These are phyloP conservation scores for Trichomonas gallinae DNA, from an alignment of 208 protist species.

Conservation along the genomic window DNA sequence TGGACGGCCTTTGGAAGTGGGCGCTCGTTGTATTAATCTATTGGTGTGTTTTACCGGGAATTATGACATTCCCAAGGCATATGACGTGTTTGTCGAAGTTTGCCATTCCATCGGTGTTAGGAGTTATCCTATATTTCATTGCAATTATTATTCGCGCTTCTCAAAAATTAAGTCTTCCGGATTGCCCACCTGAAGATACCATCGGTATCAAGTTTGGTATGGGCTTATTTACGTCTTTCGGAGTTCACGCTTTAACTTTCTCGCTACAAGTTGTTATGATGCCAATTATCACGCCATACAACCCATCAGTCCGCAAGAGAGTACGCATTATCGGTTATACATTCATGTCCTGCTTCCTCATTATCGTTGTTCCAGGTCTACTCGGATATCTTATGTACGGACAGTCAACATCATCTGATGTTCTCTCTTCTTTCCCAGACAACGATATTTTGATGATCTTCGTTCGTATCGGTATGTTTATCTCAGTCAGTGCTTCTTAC, in stretches of 20 bases:
- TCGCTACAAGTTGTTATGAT: not conserved
- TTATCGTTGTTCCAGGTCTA: not conserved
- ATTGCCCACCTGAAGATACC: not conserved
- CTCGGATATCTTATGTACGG: not conserved
- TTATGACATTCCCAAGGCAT: not conserved
- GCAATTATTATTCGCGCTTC: not conserved
- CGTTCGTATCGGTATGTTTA: not conserved
- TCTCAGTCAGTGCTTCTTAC: not conserved
- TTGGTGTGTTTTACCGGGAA: not conserved
- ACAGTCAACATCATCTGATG: not conserved
- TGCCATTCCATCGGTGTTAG: not conserved
- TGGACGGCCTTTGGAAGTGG: not conserved
- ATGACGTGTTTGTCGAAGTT: not conserved
- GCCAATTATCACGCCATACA: not conserved
- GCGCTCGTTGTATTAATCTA: not conserved
- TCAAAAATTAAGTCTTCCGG: not conserved
- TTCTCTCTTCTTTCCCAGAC: not conserved
- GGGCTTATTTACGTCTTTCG: not conserved
- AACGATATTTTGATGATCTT: not conserved
- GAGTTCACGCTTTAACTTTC: not conserved
- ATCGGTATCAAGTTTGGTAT: not conserved
- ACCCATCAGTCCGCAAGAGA: not conserved
- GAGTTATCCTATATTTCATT: not conserved
- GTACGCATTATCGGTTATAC: not conserved
- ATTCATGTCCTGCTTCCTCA: not conserved